Conservation (phyloP, 1,139 yeast genomes). For the Williopsis jadinii region DNA sequence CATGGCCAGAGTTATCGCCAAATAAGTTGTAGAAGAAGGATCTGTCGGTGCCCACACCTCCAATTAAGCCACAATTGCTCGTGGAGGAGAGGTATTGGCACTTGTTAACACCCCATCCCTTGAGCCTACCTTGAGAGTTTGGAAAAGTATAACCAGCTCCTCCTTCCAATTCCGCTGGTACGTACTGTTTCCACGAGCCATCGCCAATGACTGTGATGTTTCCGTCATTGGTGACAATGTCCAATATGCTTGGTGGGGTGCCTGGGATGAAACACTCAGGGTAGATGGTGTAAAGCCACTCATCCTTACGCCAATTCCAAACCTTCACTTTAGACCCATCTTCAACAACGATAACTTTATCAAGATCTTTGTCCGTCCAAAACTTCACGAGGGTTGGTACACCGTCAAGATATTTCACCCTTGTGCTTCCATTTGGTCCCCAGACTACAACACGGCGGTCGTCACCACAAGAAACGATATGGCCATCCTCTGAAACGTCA, state of each 20-base stretch:
- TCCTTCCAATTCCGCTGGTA: conserved; percentile 10
- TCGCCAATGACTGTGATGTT: conserved; percentile 26
- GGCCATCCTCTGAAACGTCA: conserved; percentile 27
- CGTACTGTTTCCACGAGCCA: conserved; percentile 30
- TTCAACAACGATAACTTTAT: conserved; percentile 27
- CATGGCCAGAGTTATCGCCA: conserved; percentile 11
- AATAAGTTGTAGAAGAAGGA: conserved; percentile 18
- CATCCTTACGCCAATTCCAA: conserved; percentile 27
- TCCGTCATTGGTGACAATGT: conserved; percentile 21
- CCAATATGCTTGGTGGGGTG: conserved; percentile 18
- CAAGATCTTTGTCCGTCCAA: conserved; percentile 27
- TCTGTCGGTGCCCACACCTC: conserved; percentile 16
- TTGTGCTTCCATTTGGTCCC: conserved; percentile 19
- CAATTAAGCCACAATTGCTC: conserved; percentile 12
- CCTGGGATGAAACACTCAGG: conserved; percentile 19
- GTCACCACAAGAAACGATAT: conserved; percentile 27
- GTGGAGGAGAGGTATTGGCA: conserved; percentile 11
- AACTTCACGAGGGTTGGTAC: conserved; percentile 26
- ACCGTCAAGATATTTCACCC: conserved; percentile 14
- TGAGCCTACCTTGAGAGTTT: conserved; percentile 9
- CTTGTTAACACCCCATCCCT: conserved; percentile 16
- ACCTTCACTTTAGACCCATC: conserved; percentile 25
- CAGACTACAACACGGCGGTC: conserved; percentile 26
- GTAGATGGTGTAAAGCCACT: conserved; percentile 27
- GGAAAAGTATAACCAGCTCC: conserved; percentile 22